phyloP scores from a whole-genome alignment of 2,329 filamentous ascomycete species.

The Ophiocordyceps polyrhachis-furcata region DNA sequence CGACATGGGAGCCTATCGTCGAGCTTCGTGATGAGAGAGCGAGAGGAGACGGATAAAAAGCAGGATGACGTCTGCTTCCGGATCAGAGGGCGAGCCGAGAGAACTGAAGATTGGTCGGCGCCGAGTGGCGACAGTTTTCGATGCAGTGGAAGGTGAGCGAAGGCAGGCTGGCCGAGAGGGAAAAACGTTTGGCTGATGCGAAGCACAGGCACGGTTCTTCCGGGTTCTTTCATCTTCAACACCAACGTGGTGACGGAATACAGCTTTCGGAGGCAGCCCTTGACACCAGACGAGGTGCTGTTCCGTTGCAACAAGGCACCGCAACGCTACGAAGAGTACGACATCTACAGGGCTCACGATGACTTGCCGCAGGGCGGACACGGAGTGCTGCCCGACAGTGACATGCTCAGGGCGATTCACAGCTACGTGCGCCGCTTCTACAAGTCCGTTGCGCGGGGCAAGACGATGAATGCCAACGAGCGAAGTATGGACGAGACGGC shows the following conservation, averaged over 20 bases:
- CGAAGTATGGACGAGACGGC: slow-evolving; percentile 62
- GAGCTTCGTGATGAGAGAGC: too few relatives aligned
- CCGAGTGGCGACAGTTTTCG: slow-evolving; percentile 42
- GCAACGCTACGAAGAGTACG: slow-evolving; percentile 48
- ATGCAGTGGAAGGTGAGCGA: slow-evolving; percentile 47
- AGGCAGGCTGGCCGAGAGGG: not conserved
- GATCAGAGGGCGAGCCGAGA: not conserved
- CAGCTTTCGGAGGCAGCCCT: too few relatives aligned
- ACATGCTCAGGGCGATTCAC: slow-evolving; percentile 52
- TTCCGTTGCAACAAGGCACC: slow-evolving; percentile 48
- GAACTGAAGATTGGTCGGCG: slow-evolving; percentile 8
- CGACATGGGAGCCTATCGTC: not conserved
- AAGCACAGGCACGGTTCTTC: not conserved
- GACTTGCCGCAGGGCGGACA: slow-evolving; percentile 27
- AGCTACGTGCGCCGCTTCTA: slow-evolving; percentile 51
- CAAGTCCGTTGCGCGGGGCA: slow-evolving; percentile 16
- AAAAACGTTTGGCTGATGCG: not conserved
- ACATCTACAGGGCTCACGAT: slow-evolving; percentile 51
- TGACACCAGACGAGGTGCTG: slow-evolving; percentile 43
- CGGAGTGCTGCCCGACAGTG: slow-evolving; percentile 43
- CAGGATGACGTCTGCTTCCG: not conserved
- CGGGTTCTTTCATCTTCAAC: slow-evolving; percentile 4
- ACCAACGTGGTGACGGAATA: slow-evolving; percentile 2
- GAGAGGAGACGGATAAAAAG: too few relatives aligned
- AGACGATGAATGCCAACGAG: slow-evolving; percentile 21